These are phyloP conservation scores for Blastobotrys mokoenaii DNA, from an alignment of 805 yeast genomes.

Conservation along the genomic window DNA sequence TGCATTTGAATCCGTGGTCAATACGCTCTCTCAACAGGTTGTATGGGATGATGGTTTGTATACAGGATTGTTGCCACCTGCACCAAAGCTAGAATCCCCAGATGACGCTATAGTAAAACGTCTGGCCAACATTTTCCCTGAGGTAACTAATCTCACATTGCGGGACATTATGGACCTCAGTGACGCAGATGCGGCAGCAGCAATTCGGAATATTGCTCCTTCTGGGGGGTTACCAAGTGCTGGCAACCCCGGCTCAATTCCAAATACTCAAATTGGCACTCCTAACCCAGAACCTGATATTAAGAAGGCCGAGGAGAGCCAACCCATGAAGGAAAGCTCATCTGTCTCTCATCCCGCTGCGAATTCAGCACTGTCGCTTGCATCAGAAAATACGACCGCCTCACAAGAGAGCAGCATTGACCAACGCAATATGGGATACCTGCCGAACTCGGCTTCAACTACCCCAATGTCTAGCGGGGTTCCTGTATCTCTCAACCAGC, in stretches of 20 bases:
- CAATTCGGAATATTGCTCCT: neutral
- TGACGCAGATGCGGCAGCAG: too few relatives aligned
- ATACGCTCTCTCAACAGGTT: conserved; percentile 26
- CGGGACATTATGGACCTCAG: conserved; percentile 8
- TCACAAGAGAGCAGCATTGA: too few relatives aligned
- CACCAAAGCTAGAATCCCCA: conserved; percentile 4
- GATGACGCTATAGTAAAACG: conserved; percentile 10
- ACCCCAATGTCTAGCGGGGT: too few relatives aligned
- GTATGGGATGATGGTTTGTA: conserved; percentile 30
- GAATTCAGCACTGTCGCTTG: too few relatives aligned
- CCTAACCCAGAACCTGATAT: too few relatives aligned
- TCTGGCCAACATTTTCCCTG: conserved; percentile 11
- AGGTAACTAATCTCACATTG: conserved; percentile 7
- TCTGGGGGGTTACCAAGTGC: neutral
- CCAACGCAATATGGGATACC: too few relatives aligned
- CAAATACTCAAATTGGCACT: too few relatives aligned
- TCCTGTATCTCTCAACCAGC: too few relatives aligned
- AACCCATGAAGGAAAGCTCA: neutral
- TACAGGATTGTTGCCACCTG: conserved; percentile 13
- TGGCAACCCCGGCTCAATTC: neutral
- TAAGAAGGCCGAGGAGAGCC: neutral
- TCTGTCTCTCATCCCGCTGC: too few relatives aligned
- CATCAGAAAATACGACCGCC: too few relatives aligned
- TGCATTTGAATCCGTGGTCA: conserved; percentile 15
- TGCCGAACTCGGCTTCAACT: too few relatives aligned